Percentiles rank a stretch among this genome's conserved stretches.
phyloP scores from a whole-genome alignment of 345 rosid genomes.

The Psidium guajava region DNA sequence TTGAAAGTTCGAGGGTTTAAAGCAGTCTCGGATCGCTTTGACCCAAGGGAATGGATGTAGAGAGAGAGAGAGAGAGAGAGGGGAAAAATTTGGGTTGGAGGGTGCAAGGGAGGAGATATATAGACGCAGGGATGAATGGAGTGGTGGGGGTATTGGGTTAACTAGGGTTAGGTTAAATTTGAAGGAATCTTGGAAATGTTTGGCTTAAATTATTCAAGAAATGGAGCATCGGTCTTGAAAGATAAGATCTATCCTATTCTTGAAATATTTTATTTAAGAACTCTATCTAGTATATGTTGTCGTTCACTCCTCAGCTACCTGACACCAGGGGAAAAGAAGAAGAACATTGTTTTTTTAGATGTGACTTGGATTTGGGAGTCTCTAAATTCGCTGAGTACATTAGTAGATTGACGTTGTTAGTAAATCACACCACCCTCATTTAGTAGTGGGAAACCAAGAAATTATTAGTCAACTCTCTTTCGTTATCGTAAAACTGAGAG shows the following conservation, averaged over 20 bases:
- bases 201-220: neutral
- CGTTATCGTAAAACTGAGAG: neutral
- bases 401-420: neutral
- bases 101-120: conserved; percentile 1
- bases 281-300: neutral
- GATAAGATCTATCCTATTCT: neutral
- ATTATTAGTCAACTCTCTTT: neutral
- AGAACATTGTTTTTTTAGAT: neutral
- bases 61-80: neutral
- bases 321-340: neutral
- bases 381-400: neutral
- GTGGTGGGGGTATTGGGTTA: neutral
- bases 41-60: conserved; percentile 9
- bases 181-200: neutral
- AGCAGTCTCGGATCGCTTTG: conserved; percentile 5
- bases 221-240: neutral
- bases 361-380: neutral
- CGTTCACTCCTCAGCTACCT: neutral
- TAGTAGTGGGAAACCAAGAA: neutral
- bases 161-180: conserved; percentile 17
- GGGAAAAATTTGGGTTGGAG: neutral
- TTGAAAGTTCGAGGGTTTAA: neutral
- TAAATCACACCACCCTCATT: neutral
- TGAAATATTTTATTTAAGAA: neutral
- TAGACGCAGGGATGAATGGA: conserved; percentile 1